These are phyloP conservation scores for Cetraspora pellucida DNA, from an alignment of 192 early-diverging fungal species.

Conservation along the genomic window DNA sequence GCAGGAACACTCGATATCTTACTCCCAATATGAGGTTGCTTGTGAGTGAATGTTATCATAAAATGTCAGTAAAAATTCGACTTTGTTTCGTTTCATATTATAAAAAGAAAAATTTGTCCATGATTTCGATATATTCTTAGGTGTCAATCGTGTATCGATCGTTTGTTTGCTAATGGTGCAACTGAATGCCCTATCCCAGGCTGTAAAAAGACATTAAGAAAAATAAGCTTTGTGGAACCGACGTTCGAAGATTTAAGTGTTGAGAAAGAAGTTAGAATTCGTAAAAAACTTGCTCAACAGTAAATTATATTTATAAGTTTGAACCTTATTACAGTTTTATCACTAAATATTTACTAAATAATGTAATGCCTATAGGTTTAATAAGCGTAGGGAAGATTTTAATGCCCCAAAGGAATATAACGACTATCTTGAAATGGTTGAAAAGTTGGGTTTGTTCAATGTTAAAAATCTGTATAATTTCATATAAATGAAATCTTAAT, in stretches of 20 bases:
- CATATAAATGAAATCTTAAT: neutral
- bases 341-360: neutral
- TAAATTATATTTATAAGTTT: slow-evolving; percentile 34
- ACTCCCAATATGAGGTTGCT: slow-evolving; percentile 84
- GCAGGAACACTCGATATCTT: slow-evolving; percentile 83
- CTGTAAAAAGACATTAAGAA: slow-evolving; percentile 79
- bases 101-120: neutral
- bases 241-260: slow-evolving; percentile 94
- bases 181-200: slow-evolving; percentile 77
- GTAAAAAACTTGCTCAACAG: slow-evolving; percentile 73
- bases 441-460: slow-evolving; percentile 73
- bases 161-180: slow-evolving; percentile 80
- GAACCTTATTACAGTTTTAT: neutral
- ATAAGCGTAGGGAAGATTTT: slow-evolving; percentile 89
- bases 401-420: slow-evolving; percentile 74
- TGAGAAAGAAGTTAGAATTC: slow-evolving; percentile 89
- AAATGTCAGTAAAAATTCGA: slow-evolving; percentile 63
- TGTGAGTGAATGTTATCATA: slow-evolving; percentile 95
- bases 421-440: slow-evolving; percentile 90
- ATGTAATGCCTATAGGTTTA: neutral
- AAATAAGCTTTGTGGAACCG: slow-evolving; percentile 81
- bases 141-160: slow-evolving; percentile 91
- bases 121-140: slow-evolving; percentile 40
- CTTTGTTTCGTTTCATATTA: neutral
- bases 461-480: neutral